Evolutionary conservation across 805 yeast species (phyloP), one percentile per base, ranked within the genome.

Genomic region (Zygotorulaspora sp.): DNA sequence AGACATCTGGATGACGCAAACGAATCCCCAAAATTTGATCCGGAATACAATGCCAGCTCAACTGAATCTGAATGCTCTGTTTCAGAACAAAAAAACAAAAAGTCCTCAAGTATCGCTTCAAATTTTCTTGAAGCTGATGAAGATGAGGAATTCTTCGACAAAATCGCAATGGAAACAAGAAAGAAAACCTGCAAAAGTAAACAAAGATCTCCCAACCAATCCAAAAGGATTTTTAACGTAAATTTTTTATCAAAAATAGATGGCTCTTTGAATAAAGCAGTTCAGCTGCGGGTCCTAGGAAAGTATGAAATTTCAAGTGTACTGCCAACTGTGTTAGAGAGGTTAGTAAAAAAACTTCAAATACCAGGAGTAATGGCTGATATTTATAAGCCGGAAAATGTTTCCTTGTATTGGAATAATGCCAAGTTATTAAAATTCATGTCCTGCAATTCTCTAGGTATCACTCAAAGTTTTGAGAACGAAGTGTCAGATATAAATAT

Each of bases 201-300:
- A 16, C 36, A 43, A 21, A n/a, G 28, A 8, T 35, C 38, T 6
- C 39, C 45, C 12, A 45, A 48, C 13, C 30, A 15, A 15, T 44
- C 52, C 4, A 48, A 45, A 21, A 48, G 57, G 26, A 34, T 50
- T 8, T 61, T 50, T 41, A 55, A 50, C 21, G 46, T 61, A 3
- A 41, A 38, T 15, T 53, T 59, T 38, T 14, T 45, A 1, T 61
- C 65, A 3, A 48, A 50, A 33, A 16, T 61, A n/a, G 55, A 52
- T 13, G 64, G 62, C 7, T 43, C 55, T 3, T 24, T 38, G 6
- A 49, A 53, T 30, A 53, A 49, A 30, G 48, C 43, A 10, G 53
- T 61, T 6, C 51, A 52, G 34, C 51, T 57, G 3, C 56, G 55
- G 36, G 62, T 57, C 1, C 32, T 48, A 8, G 65, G 65, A 1